Evolutionary conservation across 2,329 filamentous ascomycete species (phyloP), one percentile per base, ranked within the genome.

Genomic region (Rosellinia necatrix): DNA sequence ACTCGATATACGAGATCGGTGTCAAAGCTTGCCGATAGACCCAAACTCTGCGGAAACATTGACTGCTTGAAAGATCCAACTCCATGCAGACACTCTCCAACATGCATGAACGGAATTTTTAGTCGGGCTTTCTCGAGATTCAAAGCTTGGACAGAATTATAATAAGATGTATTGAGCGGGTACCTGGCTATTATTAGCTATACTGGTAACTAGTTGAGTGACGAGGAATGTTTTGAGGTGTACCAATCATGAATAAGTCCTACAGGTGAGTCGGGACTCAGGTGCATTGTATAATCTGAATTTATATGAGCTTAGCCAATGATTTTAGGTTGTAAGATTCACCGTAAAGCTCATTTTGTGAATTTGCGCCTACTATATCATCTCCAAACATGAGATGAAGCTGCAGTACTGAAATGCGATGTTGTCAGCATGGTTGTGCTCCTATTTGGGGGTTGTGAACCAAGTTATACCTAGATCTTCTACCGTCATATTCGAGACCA

Each of bases 51-150:
- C 1, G 75, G 75, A 53, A 78, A 78, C 64, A 78, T 73, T 8
- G 73, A 75, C 61, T 78, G 75, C 46, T 76, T 77, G 62, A 74
- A 77, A 1, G 73, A 76, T 6, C 72, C 75, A 1, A 77, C 75
- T 2, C 74, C 75, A 41, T 78, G 76, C 3, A 78, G 69, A 54
- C 75, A 78, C 53, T 78, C 76, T 8, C 71, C 76, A 3, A 70
- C 71, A 54, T 77, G 75, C 66, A 78, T 67, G 3, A 77, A 65
- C 0, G 76, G 76, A 4, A 78, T 68, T 29, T 73, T 71, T 0
- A 76, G 59, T 7, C 68, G 68, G 4, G 75, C 68, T 32, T 71
- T 74, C 8, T 74, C 54, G 2, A 72, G 58, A 44, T 72, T 76
- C 21, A 75, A 65, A 32, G 67, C 65, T 49, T 78, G 76, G 2